A percentile compares a stretch with the other conserved stretches of the same genome.
Conservation (phyloP, 2,329 filamentous ascomycete species). For the Fusarium albidum region DNA sequence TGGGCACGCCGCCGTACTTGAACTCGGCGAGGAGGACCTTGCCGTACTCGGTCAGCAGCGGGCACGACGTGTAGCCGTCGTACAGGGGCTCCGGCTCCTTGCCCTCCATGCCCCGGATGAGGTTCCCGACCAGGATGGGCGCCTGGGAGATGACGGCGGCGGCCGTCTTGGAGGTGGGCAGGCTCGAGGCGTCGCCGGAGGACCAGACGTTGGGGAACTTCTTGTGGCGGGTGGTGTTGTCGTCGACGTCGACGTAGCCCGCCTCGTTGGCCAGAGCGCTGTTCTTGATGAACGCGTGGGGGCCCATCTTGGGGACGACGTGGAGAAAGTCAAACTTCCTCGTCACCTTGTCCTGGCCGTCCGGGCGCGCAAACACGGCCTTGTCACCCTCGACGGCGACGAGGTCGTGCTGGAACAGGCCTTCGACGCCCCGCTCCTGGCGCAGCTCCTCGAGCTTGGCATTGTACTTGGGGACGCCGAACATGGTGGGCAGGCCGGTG, state of each 20-base stretch:
- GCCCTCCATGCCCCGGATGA: conserved; percentile 55
- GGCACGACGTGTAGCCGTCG: conserved; percentile 65
- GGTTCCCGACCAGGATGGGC: conserved; percentile 58
- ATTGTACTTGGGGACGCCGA: conserved; percentile 68
- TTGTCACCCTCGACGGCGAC: conserved; percentile 60
- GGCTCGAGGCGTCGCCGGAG: conserved; percentile 64
- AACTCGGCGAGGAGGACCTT: conserved; percentile 72
- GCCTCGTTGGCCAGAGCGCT: conserved; percentile 62
- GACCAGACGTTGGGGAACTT: conserved; percentile 67
- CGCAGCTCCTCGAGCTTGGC: conserved; percentile 61
- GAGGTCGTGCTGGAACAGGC: conserved; percentile 66
- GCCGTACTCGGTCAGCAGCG: conserved; percentile 63
- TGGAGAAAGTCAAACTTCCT: conserved; percentile 63
- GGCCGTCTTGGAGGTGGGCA: conserved; percentile 66
- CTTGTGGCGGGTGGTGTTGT: conserved; percentile 60
- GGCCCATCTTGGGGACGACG: conserved; percentile 66
- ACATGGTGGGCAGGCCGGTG: conserved; percentile 64
- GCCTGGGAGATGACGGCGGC: conserved; percentile 62
- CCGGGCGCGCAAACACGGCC: conserved; percentile 57
- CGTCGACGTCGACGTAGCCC: conserved; percentile 66
- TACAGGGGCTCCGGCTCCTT: conserved; percentile 54
- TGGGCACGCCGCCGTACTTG: conserved; percentile 69
- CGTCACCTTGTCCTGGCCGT: conserved; percentile 53
- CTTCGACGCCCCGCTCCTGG: conserved; percentile 63
- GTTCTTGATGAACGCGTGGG: conserved; percentile 61